Conservation (phyloP, 2,329 filamentous ascomycete genomes). For the Monilinia fructicola region DNA sequence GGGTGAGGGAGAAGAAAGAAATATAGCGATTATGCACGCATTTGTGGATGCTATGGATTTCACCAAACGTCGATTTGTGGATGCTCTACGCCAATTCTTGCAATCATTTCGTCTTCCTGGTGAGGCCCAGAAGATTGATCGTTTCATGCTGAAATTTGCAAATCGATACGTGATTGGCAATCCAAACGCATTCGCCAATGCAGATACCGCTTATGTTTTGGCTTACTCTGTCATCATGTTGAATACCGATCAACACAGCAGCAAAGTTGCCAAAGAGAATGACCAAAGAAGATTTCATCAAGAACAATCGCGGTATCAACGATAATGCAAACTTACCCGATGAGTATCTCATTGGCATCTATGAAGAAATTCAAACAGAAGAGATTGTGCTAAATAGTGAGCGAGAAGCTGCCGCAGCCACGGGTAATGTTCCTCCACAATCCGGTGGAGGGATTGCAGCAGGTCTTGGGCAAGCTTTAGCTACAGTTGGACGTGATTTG, state of each 20-base stretch:
- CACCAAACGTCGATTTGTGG: slow-evolving; percentile 84
- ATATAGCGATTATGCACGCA: slow-evolving; percentile 97
- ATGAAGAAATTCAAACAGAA: slow-evolving; percentile 84
- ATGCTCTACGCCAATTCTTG: slow-evolving; percentile 84
- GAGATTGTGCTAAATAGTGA: slow-evolving; percentile 96
- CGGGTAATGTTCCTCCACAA: slow-evolving; percentile 61
- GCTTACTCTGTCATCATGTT: slow-evolving; percentile 96
- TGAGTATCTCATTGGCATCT: slow-evolving; percentile 87
- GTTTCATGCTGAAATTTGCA: slow-evolving; percentile 98
- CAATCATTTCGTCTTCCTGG: slow-evolving; percentile 94
- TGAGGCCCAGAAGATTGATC: slow-evolving; percentile 98
- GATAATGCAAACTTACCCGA: slow-evolving; percentile 90
- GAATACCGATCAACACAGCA: slow-evolving; percentile 93
- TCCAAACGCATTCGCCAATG: slow-evolving; percentile 95
- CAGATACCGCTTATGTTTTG: slow-evolving; percentile 94
- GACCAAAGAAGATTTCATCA: slow-evolving; percentile 97
- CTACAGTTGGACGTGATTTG: slow-evolving; percentile 86
- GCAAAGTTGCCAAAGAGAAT: slow-evolving; percentile 80
- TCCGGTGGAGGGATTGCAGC: slow-evolving; percentile 71
- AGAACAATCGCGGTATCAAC: slow-evolving; percentile 98
- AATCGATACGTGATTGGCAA: slow-evolving; percentile 94
- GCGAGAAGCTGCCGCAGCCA: slow-evolving; percentile 80
- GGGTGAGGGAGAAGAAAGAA: slow-evolving; percentile 87
- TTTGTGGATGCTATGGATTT: slow-evolving; percentile 98
- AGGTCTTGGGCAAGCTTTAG: slow-evolving; percentile 82